Conservation (phyloP, 2,329 filamentous ascomycete genomes). For the Pseudocercospora ulei region DNA sequence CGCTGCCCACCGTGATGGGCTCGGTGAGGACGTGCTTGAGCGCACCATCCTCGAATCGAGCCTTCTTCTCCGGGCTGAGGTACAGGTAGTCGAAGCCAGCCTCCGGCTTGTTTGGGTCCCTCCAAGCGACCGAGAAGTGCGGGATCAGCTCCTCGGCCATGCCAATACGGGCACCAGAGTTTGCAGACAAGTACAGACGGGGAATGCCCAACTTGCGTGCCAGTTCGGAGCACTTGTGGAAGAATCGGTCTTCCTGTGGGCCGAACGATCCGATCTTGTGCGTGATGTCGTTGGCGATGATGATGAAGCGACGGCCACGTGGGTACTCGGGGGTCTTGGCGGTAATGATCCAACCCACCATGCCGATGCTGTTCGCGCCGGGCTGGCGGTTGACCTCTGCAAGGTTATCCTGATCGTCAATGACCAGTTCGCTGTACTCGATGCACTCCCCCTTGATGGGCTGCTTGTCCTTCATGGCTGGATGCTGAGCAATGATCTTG, state of each 20-base stretch:
- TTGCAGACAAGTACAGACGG: conserved; percentile 94
- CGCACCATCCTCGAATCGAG: conserved; percentile 70
- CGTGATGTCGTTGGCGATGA: conserved; percentile 98
- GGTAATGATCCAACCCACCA: conserved; percentile 96
- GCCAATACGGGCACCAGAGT: conserved; percentile 94
- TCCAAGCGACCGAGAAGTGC: conserved; percentile 96
- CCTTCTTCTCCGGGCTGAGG: conserved; percentile 74
- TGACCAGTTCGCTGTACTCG: conserved; percentile 83
- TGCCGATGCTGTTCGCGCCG: conserved; percentile 89
- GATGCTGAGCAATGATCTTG: conserved; percentile 62
- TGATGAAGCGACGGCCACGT: conserved; percentile 79
- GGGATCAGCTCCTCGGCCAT: conserved; percentile 95
- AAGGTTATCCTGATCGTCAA: conserved; percentile 86
- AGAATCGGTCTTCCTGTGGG: conserved; percentile 93
- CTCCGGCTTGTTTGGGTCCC: conserved; percentile 69
- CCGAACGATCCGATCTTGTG: conserved; percentile 98
- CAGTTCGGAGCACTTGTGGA: conserved; percentile 96
- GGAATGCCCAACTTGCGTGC: conserved; percentile 90
- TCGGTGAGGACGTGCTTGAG: conserved; percentile 76
- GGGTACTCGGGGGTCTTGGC: conserved; percentile 95
- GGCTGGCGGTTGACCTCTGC: conserved; percentile 90
- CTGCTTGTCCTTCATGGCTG: conserved; percentile 66
- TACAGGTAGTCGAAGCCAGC: conserved; percentile 96
- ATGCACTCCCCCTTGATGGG: conserved; percentile 83
- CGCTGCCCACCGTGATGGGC: conserved; percentile 71